These are phyloP conservation scores for Penicillium canariense DNA, from an alignment of 495 filamentous ascomycete genomes.

Conservation along the genomic window DNA sequence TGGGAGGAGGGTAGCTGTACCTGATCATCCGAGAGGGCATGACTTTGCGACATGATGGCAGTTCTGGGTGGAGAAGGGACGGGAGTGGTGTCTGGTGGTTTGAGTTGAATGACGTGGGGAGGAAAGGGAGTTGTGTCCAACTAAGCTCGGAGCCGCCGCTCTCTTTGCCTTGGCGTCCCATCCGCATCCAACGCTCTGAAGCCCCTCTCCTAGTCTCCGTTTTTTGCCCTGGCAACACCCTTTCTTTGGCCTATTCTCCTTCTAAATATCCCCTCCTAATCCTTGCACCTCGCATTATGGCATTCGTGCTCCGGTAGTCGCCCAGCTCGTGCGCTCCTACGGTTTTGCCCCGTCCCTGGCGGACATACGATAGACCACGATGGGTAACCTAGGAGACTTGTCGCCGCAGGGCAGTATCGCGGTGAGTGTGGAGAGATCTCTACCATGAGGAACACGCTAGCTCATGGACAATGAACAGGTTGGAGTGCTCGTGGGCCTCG, in stretches of 20 bases:
- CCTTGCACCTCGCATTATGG: constrained; percentile 23
- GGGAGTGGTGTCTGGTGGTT: constrained; percentile 6
- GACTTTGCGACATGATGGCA: constrained; percentile 79
- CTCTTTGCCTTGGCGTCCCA: constrained; percentile 24
- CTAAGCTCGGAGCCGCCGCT: constrained; percentile 26
- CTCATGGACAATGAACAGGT: constrained; percentile 52
- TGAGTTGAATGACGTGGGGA: constrained; percentile 27
- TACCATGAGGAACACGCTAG: neutral
- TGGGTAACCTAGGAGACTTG: constrained; percentile 77
- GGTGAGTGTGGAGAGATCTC: constrained; percentile 48
- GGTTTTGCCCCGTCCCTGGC: constrained; percentile 17
- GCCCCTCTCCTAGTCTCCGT: constrained; percentile 4
- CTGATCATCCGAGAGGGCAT: constrained; percentile 97
- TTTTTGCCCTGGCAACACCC: neutral
- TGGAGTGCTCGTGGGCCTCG: constrained; percentile 86
- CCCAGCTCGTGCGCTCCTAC: constrained; percentile 20
- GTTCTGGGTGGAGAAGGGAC: constrained; percentile 17
- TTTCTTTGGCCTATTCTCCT: neutral
- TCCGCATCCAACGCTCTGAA: constrained; percentile 20
- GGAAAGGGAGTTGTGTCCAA: constrained; percentile 23
- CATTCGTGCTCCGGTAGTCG: constrained; percentile 20
- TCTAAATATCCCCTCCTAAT: neutral
- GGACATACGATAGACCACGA: constrained; percentile 43
- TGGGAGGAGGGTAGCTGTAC: constrained; percentile 25
- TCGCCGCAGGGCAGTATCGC: constrained; percentile 85